These are phyloP conservation scores for Magnolia officinalis DNA, from an alignment of 164 flowering plant species.

Conservation along the genomic window DNA sequence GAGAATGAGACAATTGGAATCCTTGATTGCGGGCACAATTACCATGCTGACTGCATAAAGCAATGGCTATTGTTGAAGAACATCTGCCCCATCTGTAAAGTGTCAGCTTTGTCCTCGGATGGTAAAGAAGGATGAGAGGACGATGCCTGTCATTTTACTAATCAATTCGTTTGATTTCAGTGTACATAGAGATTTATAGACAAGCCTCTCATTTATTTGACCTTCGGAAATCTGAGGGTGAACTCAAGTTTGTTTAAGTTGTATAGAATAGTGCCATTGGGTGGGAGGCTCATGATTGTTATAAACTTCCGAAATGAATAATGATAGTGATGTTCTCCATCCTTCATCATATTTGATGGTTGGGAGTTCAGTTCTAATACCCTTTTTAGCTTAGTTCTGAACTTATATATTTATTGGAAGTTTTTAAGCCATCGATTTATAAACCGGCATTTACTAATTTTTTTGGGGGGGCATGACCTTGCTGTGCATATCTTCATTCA, in stretches of 20 bases:
- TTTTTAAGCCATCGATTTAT: no score
- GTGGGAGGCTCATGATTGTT: not conserved
- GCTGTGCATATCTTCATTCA: no score
- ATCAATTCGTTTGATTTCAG: constrained; percentile 12
- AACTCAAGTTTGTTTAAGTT: not conserved
- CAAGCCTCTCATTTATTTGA: constrained; percentile 14
- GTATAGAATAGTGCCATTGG: not conserved
- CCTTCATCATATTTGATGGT: not conserved
- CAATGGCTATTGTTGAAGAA: constrained; percentile 83
- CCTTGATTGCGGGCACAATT: constrained; percentile 83
- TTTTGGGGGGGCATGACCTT: no score
- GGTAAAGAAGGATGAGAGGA: not conserved
- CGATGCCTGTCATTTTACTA: not conserved
- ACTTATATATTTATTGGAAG: no score
- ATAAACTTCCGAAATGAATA: not conserved
- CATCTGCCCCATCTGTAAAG: constrained; percentile 88
- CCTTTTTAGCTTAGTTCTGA: no score
- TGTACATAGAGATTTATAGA: constrained; percentile 15
- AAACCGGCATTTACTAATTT: no score
- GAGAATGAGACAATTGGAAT: constrained; percentile 47
- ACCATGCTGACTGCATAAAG: constrained; percentile 71
- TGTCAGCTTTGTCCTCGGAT: constrained; percentile 36
- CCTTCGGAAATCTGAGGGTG: constrained; percentile 8
- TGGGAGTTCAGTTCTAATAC: no score
- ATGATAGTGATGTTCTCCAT: not conserved